Percentiles rank a stretch among this genome's conserved stretches.
Evolutionary conservation across 2,329 filamentous ascomycete species (phyloP).

Genomic region (Amylocarpus encephaloides): DNA sequence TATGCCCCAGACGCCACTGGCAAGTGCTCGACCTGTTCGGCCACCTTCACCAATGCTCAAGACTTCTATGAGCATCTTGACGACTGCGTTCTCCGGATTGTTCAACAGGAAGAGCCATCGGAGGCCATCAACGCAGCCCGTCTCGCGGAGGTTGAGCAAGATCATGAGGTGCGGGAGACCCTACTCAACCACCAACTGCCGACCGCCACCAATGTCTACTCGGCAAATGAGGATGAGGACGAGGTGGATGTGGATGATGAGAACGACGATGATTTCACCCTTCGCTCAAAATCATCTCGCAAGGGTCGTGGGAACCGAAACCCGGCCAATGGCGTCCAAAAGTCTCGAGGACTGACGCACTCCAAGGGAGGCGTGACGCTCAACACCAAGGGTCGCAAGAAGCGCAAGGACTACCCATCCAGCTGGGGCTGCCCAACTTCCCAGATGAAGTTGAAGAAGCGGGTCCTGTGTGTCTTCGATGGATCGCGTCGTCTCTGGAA

Average conservation of each 20-base stretch:
- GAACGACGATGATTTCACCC: slow-evolving; percentile 50
- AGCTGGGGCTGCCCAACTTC: slow-evolving; percentile 89
- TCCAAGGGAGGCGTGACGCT: slow-evolving; percentile 66
- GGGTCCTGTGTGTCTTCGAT: slow-evolving; percentile 88
- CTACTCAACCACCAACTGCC: slow-evolving; percentile 52
- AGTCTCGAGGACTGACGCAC: slow-evolving; percentile 69
- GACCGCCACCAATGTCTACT: slow-evolving; percentile 37
- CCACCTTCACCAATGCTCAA: slow-evolving; percentile 78
- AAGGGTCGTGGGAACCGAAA: slow-evolving; percentile 29
- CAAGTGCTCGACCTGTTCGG: slow-evolving; percentile 86
- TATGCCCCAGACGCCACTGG: slow-evolving; percentile 74
- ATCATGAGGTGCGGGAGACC: slow-evolving; percentile 55
- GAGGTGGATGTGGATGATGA: slow-evolving; percentile 54
- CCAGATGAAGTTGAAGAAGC: slow-evolving; percentile 98
- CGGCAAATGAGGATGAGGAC: slow-evolving; percentile 36
- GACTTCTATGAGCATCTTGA: slow-evolving; percentile 97
- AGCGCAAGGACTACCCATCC: slow-evolving; percentile 85
- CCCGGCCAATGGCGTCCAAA: slow-evolving; percentile 48
- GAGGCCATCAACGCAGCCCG: slow-evolving; percentile 63
- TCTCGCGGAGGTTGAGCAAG: slow-evolving; percentile 59
- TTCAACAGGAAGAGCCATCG: slow-evolving; percentile 64
- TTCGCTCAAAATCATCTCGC: slow-evolving; percentile 41
- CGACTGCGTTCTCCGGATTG: slow-evolving; percentile 65
- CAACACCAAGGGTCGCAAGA: slow-evolving; percentile 67
- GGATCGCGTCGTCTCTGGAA: slow-evolving; percentile 84